These are phyloP conservation scores for Aspergillus aculeatus DNA, from an alignment of 2,329 filamentous ascomycete genomes.

Conservation along the genomic window DNA sequence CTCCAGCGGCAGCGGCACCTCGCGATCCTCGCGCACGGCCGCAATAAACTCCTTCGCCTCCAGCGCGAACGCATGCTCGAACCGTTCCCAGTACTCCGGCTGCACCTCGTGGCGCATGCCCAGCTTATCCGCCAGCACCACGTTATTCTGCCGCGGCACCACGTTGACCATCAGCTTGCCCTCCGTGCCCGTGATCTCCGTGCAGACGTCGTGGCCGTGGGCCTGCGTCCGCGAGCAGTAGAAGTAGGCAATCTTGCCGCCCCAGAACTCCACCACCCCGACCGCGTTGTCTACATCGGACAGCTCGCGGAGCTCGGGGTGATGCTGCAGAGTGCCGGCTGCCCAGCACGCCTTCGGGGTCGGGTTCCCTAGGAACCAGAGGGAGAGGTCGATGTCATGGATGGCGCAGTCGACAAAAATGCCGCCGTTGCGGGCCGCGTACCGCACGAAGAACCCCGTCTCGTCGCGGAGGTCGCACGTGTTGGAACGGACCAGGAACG, in stretches of 20 bases:
- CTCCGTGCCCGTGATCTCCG: slow-evolving; percentile 32
- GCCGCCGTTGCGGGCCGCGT: slow-evolving; percentile 60
- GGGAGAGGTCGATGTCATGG: slow-evolving; percentile 62
- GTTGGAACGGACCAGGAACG: slow-evolving; percentile 58
- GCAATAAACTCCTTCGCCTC: slow-evolving; percentile 43
- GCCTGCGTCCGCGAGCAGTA: slow-evolving; percentile 38
- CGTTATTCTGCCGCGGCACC: slow-evolving; percentile 26
- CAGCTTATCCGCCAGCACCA: slow-evolving; percentile 31
- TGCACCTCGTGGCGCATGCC: slow-evolving; percentile 41
- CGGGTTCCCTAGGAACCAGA: slow-evolving; percentile 27
- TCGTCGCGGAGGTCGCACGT: slow-evolving; percentile 63
- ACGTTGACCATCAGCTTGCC: slow-evolving; percentile 22
- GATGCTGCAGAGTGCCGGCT: slow-evolving; percentile 28
- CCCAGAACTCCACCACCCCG: slow-evolving; percentile 38
- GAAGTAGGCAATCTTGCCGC: slow-evolving; percentile 36
- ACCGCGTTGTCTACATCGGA: slow-evolving; percentile 39
- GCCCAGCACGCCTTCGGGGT: slow-evolving; percentile 34
- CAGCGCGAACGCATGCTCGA: slow-evolving; percentile 41
- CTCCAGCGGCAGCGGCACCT: slow-evolving; percentile 37
- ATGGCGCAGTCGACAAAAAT: slow-evolving; percentile 67
- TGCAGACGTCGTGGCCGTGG: slow-evolving; percentile 37
- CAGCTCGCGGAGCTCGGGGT: slow-evolving; percentile 31
- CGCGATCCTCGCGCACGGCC: slow-evolving; percentile 36
- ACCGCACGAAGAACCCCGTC: slow-evolving; percentile 62
- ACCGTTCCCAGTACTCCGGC: slow-evolving; percentile 41